Evolutionary conservation across 2,329 filamentous ascomycete species (phyloP).

Genomic region (Cadophora malorum): DNA sequence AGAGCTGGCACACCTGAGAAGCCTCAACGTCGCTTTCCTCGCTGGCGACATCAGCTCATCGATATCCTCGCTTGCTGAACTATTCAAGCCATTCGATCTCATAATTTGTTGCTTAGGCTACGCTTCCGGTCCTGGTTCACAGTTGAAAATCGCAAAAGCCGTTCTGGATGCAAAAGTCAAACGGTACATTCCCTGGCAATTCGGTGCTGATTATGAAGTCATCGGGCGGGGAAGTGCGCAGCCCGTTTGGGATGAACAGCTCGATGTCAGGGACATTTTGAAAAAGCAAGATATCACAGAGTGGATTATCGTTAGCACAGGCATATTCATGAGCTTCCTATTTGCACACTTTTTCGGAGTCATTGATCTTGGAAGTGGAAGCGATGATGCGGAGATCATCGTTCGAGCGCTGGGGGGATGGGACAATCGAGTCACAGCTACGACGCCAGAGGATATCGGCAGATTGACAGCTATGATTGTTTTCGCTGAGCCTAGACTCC

Average conservation of each 20-base stretch:
- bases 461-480: conserved; percentile 62
- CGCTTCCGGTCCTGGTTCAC: conserved; percentile 58
- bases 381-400: conserved; percentile 28
- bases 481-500: conserved; percentile 48
- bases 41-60: conserved; percentile 44
- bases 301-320: conserved; percentile 73
- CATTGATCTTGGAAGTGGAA: conserved; percentile 59
- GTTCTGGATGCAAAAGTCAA: conserved; percentile 56
- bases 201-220: conserved; percentile 73
- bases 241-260: conserved; percentile 72
- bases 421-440: conserved; percentile 68
- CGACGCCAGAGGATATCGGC: conserved; percentile 69
- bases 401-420: conserved; percentile 65
- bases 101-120: conserved; percentile 70
- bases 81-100: conserved; percentile 57
- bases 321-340: conserved; percentile 74
- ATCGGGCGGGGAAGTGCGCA: conserved; percentile 65
- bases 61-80: conserved; percentile 47
- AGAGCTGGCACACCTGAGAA: conserved; percentile 52
- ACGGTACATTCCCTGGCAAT: conserved; percentile 75
- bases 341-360: conserved; percentile 69
- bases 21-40: conserved; percentile 33
- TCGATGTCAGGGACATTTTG: conserved; percentile 61
- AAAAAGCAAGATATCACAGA: conserved; percentile 53
- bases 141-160: conserved; percentile 63